phyloP scores from a whole-genome alignment of 208 protist genomes.

The Acanthamoeba triangularis region DNA sequence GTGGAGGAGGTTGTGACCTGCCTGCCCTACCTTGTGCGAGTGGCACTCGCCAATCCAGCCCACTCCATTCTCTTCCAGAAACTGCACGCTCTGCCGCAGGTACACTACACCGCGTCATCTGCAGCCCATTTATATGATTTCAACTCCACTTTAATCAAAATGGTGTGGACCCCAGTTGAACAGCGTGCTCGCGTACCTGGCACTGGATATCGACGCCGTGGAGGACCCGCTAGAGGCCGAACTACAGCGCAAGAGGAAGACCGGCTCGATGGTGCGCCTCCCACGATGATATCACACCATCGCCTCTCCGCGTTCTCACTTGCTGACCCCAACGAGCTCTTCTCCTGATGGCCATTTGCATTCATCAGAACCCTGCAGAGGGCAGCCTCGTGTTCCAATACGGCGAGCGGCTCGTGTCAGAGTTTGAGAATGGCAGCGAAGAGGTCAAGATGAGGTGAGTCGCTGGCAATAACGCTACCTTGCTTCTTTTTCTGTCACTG shows the following conservation, averaged over 20 bases:
- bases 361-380: neutral
- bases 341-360: neutral
- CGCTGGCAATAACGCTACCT: no score
- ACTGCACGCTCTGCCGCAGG: neutral
- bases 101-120: neutral
- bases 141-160: neutral
- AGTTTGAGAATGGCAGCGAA: conserved; percentile 17
- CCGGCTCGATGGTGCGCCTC: neutral
- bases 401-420: neutral
- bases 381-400: conserved; percentile 29
- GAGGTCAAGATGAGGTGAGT: conserved; percentile 16
- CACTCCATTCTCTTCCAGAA: conserved; percentile 57
- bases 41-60: neutral
- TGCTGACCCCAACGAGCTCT: no score
- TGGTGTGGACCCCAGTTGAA: neutral
- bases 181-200: conserved; percentile 21
- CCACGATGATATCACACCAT: no score
- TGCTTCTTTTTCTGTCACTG: neutral
- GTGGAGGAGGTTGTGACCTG: conserved; percentile 2
- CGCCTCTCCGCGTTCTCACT: neutral
- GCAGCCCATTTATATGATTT: neutral
- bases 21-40: conserved; percentile 53
- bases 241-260: conserved; percentile 51
- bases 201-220: neutral
- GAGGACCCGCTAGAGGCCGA: neutral